phyloP scores from a whole-genome alignment of 2,329 filamentous ascomycete species.

The Dactylellina parvicollis region DNA sequence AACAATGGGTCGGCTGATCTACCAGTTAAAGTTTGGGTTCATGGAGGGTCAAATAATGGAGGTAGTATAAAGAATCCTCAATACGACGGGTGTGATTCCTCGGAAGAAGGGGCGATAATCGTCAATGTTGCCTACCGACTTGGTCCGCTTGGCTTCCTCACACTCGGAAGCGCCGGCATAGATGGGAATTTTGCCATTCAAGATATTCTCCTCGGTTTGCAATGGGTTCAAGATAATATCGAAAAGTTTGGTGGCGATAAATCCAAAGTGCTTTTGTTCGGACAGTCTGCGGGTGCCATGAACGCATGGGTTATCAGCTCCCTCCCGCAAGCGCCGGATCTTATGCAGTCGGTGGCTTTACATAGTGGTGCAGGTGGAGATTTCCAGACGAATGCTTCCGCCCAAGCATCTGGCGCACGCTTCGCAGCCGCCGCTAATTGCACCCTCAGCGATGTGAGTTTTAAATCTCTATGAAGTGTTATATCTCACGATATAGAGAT shows the following conservation, averaged over 20 bases:
- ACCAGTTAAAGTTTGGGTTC: constrained; percentile 46
- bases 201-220: constrained; percentile 70
- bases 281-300: constrained; percentile 69
- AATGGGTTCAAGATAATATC: constrained; percentile 73
- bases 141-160: constrained; percentile 71
- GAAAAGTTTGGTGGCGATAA: constrained; percentile 70
- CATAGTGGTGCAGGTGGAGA: constrained; percentile 33
- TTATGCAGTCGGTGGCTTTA: constrained; percentile 28
- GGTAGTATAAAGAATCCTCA: constrained; percentile 31
- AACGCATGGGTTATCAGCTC: constrained; percentile 37
- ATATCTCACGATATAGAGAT: not conserved
- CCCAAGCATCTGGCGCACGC: constrained; percentile 11
- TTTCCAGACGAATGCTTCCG: constrained; percentile 22
- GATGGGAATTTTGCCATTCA: constrained; percentile 72
- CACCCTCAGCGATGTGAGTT: constrained; percentile 25
- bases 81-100: constrained; percentile 34
- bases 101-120: constrained; percentile 17
- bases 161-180: constrained; percentile 65
- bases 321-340: constrained; percentile 10
- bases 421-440: constrained; percentile 30
- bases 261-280: constrained; percentile 70
- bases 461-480: not conserved
- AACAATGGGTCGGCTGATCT: not conserved
- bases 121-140: constrained; percentile 66
- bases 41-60: constrained; percentile 30